phyloP scores from a whole-genome alignment of 192 early-diverging fungal species.

The Geranomyces michiganensis region DNA sequence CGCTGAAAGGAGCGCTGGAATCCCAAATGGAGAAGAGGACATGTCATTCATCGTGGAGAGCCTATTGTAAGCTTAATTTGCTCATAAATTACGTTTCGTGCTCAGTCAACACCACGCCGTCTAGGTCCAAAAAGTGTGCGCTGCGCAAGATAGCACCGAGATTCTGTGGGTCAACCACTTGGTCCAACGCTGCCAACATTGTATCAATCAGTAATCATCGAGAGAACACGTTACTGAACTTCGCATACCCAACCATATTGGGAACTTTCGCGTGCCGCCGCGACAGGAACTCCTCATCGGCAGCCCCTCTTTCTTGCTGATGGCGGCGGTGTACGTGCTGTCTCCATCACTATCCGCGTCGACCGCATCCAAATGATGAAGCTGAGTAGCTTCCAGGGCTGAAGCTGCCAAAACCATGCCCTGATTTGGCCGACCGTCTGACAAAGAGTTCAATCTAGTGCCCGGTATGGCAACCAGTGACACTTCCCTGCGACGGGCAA shows the following conservation, averaged over 20 bases:
- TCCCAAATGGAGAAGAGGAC: background rate
- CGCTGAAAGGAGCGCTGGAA: slow-evolving; percentile 62
- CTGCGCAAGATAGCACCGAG: slow-evolving; percentile 72
- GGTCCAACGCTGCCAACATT: slow-evolving; percentile 31
- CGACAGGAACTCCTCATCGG: background rate
- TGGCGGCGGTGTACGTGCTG: slow-evolving; percentile 12
- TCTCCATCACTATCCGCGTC: background rate
- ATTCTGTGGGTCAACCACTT: slow-evolving; percentile 57
- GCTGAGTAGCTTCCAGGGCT: background rate
- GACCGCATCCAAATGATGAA: slow-evolving; percentile 5
- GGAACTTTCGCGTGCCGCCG: background rate
- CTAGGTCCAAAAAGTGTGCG: slow-evolving; percentile 65
- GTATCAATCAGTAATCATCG: background rate
- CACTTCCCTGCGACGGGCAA: slow-evolving; percentile 16
- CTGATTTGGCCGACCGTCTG: slow-evolving; percentile 32
- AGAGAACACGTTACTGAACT: background rate
- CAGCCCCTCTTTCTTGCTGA: slow-evolving; percentile 4
- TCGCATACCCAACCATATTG: slow-evolving; percentile 32
- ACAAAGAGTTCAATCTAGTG: slow-evolving; percentile 21
- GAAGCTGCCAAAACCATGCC: slow-evolving; percentile 28
- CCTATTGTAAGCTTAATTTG: background rate
- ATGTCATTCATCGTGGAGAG: too few species aligned
- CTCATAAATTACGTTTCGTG: slow-evolving; percentile 23
- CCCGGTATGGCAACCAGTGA: slow-evolving; percentile 6
- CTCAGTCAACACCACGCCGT: slow-evolving; percentile 61